Base-by-base conservation (phyloP, 169 alveolate species). In the Theileria luwenshuni region DNA sequence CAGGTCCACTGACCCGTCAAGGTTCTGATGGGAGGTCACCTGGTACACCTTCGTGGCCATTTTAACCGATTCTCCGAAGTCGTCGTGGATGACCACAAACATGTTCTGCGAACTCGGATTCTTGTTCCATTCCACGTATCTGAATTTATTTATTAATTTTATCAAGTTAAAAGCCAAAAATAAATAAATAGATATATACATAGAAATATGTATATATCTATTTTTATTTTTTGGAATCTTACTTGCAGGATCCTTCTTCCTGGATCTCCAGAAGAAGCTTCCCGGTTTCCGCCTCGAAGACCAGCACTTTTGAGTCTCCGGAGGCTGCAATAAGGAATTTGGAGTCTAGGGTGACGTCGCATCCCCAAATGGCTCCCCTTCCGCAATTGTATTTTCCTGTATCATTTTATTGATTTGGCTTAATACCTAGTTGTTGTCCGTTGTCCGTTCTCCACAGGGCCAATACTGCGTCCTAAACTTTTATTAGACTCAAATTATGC, bases 121-220 rank as follows among this genome's bases (percentile, higher is more conserved):
- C 65, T 90, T 88, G 76, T 92, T 90, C 92, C 93, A 92, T 75
- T 93, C 96, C 8, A 93, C 96, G 60, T 86, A 92, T 56, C 96
- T 87, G 59, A 67, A 54, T 43, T 70, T 52, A 10, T 73, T 70
- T 47, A 51, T 64, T 42, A 56, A 10, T 12, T 51, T 51, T 10
- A 68, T 19, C 35, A n/a, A n/a, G n/a, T n/a, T n/a, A n/a, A n/a
- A 56, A 38, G 58, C n/a, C n/a, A n/a, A n/a, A 59, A 23, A 54
- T 74, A 28, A 74, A 76, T 73, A 74, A n/a, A n/a, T n/a, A n/a
- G n/a, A n/a, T n/a, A n/a, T n/a, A n/a, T n/a, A n/a, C n/a, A n/a
- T n/a, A n/a, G n/a, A n/a, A n/a, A n/a, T n/a, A n/a, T n/a, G n/a
- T n/a, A n/a, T n/a, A n/a, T n/a, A n/a, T n/a, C n/a, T 74, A 74